Conservation (phyloP, 225 moss, liverwort and hornwort species). For the Lunularia cruciata region DNA sequence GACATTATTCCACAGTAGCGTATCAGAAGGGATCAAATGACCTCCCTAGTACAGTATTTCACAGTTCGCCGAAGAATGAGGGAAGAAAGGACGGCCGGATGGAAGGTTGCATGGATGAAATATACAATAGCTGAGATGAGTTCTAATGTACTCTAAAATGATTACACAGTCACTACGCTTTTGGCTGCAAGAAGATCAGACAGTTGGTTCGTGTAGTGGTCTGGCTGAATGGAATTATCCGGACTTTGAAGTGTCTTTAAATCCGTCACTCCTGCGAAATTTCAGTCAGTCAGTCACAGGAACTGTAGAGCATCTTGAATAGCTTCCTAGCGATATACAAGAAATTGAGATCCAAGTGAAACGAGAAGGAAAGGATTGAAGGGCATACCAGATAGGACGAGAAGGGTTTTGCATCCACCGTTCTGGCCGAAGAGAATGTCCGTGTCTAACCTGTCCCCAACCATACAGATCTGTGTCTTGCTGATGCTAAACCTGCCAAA, state of each 20-base stretch:
- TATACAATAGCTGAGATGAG: no score
- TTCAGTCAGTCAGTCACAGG: neutral
- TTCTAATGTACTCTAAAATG: conserved; percentile 14
- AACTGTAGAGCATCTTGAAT: neutral
- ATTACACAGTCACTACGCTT: conserved; percentile 41
- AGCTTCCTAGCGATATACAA: neutral
- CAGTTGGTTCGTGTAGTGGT: conserved; percentile 68
- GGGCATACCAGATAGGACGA: conserved; percentile 72
- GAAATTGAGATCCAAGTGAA: neutral
- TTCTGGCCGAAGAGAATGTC: conserved; percentile 92
- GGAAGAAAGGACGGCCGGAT: no score
- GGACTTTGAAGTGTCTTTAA: conserved; percentile 68
- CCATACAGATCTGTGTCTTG: conserved; percentile 83
- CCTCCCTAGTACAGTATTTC: no score
- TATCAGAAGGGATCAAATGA: no score
- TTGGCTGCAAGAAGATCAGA: conserved; percentile 70
- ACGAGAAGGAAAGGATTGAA: no score
- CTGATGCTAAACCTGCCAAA: conserved; percentile 69
- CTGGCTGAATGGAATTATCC: conserved; percentile 63
- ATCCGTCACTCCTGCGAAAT: conserved; percentile 75
- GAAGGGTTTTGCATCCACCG: conserved; percentile 79
- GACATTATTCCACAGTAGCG: no score
- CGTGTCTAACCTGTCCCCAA: conserved; percentile 86
- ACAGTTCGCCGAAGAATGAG: no score
- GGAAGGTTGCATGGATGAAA: no score